Percentiles rank a stretch among this genome's conserved stretches.
These are phyloP conservation scores for Phytopythium helicoides DNA, from an alignment of 352 stramenopile genomes.

Conservation along the genomic window DNA sequence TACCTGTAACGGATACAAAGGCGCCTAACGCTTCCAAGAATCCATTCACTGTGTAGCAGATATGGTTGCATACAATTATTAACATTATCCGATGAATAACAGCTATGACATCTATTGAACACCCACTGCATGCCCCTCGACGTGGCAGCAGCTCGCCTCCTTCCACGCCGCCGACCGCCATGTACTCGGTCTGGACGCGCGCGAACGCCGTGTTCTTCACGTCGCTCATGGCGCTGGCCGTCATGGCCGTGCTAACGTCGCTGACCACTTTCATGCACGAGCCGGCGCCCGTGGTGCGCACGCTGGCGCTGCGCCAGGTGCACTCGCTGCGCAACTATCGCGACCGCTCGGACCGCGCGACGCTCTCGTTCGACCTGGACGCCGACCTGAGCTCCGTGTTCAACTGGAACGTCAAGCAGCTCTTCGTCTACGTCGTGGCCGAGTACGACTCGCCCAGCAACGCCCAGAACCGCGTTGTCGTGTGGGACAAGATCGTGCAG, in stretches of 20 bases:
- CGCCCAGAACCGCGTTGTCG: slow-evolving; percentile 71
- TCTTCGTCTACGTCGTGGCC: slow-evolving; percentile 87
- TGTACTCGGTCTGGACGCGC: slow-evolving; percentile 87
- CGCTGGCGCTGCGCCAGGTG: slow-evolving; percentile 61
- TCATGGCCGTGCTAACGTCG: slow-evolving; percentile 74
- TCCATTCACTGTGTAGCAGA: too few relatives aligned
- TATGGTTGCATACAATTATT: too few relatives aligned
- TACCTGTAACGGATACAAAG: too few relatives aligned
- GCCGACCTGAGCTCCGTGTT: slow-evolving; percentile 86
- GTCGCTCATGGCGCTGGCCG: slow-evolving; percentile 69
- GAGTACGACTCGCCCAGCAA: slow-evolving; percentile 76
- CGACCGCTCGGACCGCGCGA: slow-evolving; percentile 75
- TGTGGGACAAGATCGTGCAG: slow-evolving; percentile 86
- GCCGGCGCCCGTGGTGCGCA: slow-evolving; percentile 47
- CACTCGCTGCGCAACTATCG: slow-evolving; percentile 84
- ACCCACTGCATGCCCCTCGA: too few relatives aligned
- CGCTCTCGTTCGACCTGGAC: slow-evolving; percentile 81
- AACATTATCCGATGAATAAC: too few relatives aligned
- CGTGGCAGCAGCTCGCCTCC: slow-evolving; percentile 9
- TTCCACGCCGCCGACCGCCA: too few relatives aligned
- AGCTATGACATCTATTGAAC: too few relatives aligned
- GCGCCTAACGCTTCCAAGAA: too few relatives aligned
- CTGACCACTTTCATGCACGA: slow-evolving; percentile 73
- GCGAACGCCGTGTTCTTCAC: slow-evolving; percentile 82
- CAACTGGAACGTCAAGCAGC: slow-evolving; percentile 91